Conservation (phyloP, 306 rosid species). For the Gynostemma pentaphyllum region DNA sequence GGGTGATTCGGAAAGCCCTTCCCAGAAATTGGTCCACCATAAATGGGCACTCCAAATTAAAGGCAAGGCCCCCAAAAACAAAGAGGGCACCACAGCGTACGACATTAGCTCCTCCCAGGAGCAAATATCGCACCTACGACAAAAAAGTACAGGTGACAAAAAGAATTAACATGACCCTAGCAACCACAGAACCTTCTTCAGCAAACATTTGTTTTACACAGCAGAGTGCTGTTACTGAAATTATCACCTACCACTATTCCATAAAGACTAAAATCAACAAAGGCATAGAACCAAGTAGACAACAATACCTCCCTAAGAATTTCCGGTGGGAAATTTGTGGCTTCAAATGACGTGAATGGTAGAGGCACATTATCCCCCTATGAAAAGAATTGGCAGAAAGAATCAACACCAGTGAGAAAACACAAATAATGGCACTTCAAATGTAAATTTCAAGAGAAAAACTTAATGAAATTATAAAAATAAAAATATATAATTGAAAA, state of each 20-base stretch:
- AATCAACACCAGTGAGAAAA: background rate
- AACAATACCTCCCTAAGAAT: constrained; percentile 84
- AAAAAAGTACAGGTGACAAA: constrained; percentile 80
- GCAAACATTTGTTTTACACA: constrained; percentile 31
- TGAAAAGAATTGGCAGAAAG: constrained; percentile 1
- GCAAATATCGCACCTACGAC: constrained; percentile 99
- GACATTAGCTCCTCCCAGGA: constrained; percentile 99
- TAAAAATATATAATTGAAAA: too few relatives aligned
- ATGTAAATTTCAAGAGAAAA: background rate
- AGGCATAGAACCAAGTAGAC: constrained; percentile 9
- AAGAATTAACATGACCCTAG: constrained; percentile 68
- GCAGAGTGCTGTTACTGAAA: constrained; percentile 30
- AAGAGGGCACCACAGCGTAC: constrained; percentile 99
- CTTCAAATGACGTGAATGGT: constrained; percentile 60
- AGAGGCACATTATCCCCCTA: constrained; percentile 90
- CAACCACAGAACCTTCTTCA: constrained; percentile 54
- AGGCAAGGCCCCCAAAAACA: constrained; percentile 73
- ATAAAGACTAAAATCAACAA: constrained; percentile 11
- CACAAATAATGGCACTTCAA: background rate
- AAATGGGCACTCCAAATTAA: constrained; percentile 93
- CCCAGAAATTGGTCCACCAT: constrained; percentile 82
- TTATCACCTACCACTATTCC: constrained; percentile 21
- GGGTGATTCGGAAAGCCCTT: constrained; percentile 97
- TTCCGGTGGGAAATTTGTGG: constrained; percentile 80
- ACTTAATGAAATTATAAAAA: background rate